Evolutionary conservation across 2,329 filamentous ascomycete species (phyloP), one percentile per base, ranked within the genome.

Genomic region (Rutstroemia sp.): DNA sequence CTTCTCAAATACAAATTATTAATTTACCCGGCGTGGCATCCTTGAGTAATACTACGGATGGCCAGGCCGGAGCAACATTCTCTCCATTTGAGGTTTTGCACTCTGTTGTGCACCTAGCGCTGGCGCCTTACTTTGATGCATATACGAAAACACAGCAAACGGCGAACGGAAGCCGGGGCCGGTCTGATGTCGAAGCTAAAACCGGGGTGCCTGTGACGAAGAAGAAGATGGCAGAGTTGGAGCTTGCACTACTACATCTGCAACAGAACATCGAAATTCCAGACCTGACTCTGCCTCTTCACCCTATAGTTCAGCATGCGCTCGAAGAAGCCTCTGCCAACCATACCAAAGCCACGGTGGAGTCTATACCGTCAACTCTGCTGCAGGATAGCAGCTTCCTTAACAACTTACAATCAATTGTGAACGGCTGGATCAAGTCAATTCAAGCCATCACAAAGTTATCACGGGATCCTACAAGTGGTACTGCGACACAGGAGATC

Each of bases 221-320:
- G 78, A 96, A 96, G 81, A 90, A 91, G 68, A 86, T 97, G 71
- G 94, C 92, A 51, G 95, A 99, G 71, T 75, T 99, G 64, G 92
- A 96, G 71, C 79, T 96, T 65, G 94, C 88, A 64, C 76, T 99
- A 67, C 80, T 91, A 57, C 92, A 99, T 68, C 78, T 99, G 54
- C 92, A 96, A 73, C 92, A 99, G 72, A 97, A 99, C 72, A 91
- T 96, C 56, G 95, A 99, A 72, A 97, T 99, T 53, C 94, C 94
- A 19, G 90, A 95, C 66, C 81, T 97, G 52, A 87, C 89, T 18
- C 77, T 99, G 61, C 85, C 89, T 10, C 86, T 96, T 63, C 92
- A 96, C 68, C 88, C 92, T 27, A 81, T 95, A 34, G 90, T 99
- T 19, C 90, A 95, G 73, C 82, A 78, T 62, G 91, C 90, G 12